Conservation (phyloP, 106 monocot species). For the Dendrobium nobile region DNA sequence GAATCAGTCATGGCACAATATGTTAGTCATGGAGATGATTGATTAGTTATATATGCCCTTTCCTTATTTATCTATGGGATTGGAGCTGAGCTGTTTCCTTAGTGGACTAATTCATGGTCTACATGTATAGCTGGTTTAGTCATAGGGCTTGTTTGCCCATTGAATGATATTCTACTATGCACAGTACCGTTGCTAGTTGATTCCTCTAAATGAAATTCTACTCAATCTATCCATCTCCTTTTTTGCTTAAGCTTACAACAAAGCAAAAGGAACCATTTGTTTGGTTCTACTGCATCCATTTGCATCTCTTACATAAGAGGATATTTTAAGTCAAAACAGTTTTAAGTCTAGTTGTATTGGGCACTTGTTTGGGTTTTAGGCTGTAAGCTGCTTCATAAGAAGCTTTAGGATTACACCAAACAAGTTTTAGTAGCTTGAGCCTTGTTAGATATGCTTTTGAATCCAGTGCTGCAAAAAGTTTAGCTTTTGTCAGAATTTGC, state of each 20-base stretch:
- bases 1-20: not conserved
- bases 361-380: not conserved
- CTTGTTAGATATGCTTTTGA: not conserved
- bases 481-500: not conserved
- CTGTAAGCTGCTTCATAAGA: not conserved
- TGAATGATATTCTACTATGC: too few relatives aligned
- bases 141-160: not conserved
- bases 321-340: not conserved
- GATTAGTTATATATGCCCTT: not conserved
- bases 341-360: not conserved
- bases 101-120: not conserved
- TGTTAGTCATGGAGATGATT: not conserved
- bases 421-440: not conserved
- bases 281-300: not conserved
- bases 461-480: not conserved
- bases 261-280: not conserved
- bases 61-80: not conserved
- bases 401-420: not conserved
- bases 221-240: not conserved
- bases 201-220: not conserved
- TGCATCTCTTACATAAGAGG: not conserved
- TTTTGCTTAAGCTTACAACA: not conserved
- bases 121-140: not conserved
- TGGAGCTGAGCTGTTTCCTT: not conserved
- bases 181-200: not conserved